Evolutionary conservation across 164 flowering plant species (phyloP), one percentile per base, ranked within the genome.

Genomic region (Stephania yunnanensis): DNA sequence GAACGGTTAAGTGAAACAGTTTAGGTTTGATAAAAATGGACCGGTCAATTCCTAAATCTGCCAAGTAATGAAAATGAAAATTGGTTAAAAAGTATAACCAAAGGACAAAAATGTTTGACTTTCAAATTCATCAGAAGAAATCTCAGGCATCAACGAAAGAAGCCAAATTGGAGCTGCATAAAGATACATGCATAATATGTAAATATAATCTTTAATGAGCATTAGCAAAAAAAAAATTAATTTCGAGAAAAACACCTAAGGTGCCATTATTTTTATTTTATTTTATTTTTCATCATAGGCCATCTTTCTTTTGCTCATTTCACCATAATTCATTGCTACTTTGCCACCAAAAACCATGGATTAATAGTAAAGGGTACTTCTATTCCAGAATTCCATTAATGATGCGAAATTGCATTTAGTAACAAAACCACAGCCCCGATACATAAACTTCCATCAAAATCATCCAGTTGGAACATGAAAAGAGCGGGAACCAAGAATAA

Each of bases 1-100:
- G 89, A 10, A 95, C 95, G 36, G 99, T 95, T 58, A 94, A 85
- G 88, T 95, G 99, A 83, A 95, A 94, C 31, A 97, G 92, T 82
- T 87, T 91, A 48, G 98, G 98, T 70, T 92, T 95, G 50, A 87
- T 92, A 76, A 95, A 93, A 82, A 95, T 90, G 75, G 99, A 95
- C 77, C 81, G 85, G 31, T 92, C 97, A 30, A 95, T 94, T 68
- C 98, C 88, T 83, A 86, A 83, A 13, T 85, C 97, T 90, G 89
- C 48, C 45, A 69, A 70, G 36, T 36, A 72, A 25, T 58, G 25
- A 69, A 45, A 31, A 74, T 55, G 46, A 36, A 20, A 13, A 1
- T 36, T 36, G 42, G 20, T 63, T 22, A 13, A 17, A 25, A 64
- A 71, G 73, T 19, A 25, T 25, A 5, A 69, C 25, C 8, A 11